Conservation (phyloP, 768 basidiomycete genomes). For the Psilocybe subaeruginosa region DNA sequence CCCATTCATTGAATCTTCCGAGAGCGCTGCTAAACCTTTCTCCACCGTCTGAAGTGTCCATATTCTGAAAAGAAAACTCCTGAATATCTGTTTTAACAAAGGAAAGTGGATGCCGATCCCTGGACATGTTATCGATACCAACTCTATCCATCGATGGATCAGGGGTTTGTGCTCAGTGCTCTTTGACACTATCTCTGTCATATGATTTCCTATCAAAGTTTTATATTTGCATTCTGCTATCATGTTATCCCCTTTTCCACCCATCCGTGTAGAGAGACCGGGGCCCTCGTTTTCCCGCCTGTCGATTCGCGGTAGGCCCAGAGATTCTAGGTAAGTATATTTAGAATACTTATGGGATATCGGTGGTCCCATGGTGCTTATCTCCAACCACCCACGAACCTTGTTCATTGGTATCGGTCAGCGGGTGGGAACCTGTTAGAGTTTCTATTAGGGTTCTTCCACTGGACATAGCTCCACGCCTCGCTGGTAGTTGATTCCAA, state of each 20-base stretch:
- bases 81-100: too few species aligned
- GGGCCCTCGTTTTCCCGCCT: background rate
- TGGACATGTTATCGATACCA: too few species aligned
- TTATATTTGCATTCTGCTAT: background rate
- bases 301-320: background rate
- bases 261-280: background rate
- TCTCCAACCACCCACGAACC: background rate
- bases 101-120: too few species aligned
- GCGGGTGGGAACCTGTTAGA: background rate
- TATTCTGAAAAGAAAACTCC: background rate
- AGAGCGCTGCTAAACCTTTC: background rate
- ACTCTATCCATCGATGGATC: too few species aligned
- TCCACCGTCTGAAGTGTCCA: background rate
- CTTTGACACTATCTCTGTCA: background rate
- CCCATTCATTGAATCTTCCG: background rate
- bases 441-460: background rate
- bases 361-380: background rate
- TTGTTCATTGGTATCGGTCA: background rate
- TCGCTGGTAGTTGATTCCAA: background rate
- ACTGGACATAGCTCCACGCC: background rate
- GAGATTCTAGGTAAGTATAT: background rate
- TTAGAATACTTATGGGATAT: background rate
- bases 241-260: slow-evolving; percentile 1
- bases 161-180: background rate
- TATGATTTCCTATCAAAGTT: background rate